phyloP scores from a whole-genome alignment of 345 rosid species.

The Aquilaria sinensis region DNA sequence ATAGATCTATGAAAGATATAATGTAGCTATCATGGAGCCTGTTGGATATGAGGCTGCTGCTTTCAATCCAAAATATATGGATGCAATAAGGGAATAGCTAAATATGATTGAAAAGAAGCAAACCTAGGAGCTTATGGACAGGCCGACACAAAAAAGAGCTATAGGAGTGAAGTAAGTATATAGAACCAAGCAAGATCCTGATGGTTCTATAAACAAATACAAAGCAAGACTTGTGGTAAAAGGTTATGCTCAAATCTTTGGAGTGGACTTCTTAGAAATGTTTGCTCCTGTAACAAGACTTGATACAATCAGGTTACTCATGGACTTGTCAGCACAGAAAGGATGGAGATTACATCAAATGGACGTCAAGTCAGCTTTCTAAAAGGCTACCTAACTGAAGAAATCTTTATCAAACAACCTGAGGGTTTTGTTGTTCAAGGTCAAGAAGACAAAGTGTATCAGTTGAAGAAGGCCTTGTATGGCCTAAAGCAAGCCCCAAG shows the following conservation, averaged over 20 bases:
- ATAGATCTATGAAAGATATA: neutral
- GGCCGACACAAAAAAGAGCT: neutral
- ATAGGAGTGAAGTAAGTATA: neutral
- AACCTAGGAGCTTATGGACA: neutral
- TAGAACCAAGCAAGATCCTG: neutral
- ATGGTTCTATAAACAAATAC: neutral
- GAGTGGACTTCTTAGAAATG: neutral
- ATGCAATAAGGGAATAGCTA: neutral
- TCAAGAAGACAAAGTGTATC: constrained; percentile 1
- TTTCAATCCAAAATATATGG: neutral
- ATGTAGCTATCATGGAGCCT: neutral
- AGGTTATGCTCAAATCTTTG: neutral
- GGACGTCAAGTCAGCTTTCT: neutral
- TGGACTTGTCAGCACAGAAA: neutral
- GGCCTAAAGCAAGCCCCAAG: neutral
- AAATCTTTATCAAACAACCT: too few species aligned
- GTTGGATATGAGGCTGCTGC: neutral
- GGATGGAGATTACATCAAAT: neutral
- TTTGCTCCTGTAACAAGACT: neutral
- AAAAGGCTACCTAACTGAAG: too few species aligned
- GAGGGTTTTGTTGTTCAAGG: neutral
- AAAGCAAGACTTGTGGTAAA: constrained; percentile 1
- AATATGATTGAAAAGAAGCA: neutral
- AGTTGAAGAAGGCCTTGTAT: neutral
- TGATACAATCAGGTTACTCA: neutral